A percentile compares a stretch with the other conserved stretches of the same genome.
Evolutionary conservation across 495 filamentous ascomycete genomes (phyloP).

Genomic region (Penicillium turbatum): DNA sequence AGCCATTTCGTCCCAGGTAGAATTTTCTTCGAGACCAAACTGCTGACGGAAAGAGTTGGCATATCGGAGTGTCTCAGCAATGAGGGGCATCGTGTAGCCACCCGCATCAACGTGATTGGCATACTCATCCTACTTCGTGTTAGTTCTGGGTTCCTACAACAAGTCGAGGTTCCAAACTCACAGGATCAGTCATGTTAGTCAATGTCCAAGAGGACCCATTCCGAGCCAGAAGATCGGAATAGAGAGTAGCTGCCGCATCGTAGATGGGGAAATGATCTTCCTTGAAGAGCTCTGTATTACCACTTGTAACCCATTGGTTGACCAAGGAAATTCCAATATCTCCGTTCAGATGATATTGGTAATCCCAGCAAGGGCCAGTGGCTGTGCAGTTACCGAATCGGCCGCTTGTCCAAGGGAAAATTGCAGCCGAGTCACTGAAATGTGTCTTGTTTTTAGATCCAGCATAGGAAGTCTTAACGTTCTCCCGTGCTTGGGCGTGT

Average conservation of each 20-base stretch:
- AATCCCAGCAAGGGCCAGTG: constrained; percentile 62
- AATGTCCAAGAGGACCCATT: constrained; percentile 51
- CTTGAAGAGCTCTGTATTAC: constrained; percentile 53
- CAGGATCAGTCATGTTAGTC: constrained; percentile 75
- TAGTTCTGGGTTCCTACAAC: not conserved
- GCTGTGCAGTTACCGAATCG: constrained; percentile 62
- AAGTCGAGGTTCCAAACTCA: constrained; percentile 24
- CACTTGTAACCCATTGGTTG: constrained; percentile 58
- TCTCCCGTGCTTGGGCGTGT: constrained; percentile 50
- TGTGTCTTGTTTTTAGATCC: constrained; percentile 51
- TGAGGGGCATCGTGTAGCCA: constrained; percentile 67
- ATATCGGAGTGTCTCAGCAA: constrained; percentile 51
- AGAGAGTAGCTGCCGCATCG: constrained; percentile 54
- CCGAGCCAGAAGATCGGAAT: constrained; percentile 48
- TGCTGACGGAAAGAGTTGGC: constrained; percentile 55
- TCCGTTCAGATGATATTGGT: constrained; percentile 59
- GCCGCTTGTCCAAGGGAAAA: constrained; percentile 62
- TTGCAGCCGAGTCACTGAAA: constrained; percentile 50
- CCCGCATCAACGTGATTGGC: constrained; percentile 68
- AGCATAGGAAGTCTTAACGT: constrained; percentile 41
- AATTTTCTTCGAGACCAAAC: constrained; percentile 49
- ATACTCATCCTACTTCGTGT: constrained; percentile 56
- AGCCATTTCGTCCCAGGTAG: constrained; percentile 51
- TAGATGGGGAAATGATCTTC: constrained; percentile 54
- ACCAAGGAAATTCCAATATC: constrained; percentile 64